Conservation (phyloP, 345 rosid species). For the Salix purpurea region DNA sequence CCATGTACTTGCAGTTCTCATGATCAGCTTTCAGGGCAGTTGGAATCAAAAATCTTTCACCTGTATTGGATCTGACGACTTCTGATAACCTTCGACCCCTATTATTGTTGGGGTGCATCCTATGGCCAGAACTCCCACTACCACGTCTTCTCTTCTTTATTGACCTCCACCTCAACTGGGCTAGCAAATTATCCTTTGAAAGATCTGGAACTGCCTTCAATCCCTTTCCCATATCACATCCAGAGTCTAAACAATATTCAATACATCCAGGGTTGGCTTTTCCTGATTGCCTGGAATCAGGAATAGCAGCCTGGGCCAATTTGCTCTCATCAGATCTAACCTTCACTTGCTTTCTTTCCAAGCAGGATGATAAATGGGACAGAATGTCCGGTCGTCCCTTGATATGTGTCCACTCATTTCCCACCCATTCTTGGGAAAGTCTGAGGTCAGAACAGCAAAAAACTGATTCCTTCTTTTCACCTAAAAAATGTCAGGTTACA, state of each 20-base stretch:
- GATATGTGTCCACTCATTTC: slow-evolving; percentile 49
- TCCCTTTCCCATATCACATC: slow-evolving; percentile 15
- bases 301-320: slow-evolving; percentile 18
- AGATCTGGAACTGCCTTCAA: slow-evolving; percentile 42
- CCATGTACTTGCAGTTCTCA: slow-evolving; percentile 60
- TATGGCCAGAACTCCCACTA: slow-evolving; percentile 25
- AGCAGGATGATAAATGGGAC: slow-evolving; percentile 20
- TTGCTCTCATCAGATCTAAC: slow-evolving; percentile 20
- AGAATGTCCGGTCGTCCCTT: slow-evolving; percentile 44
- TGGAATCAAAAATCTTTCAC: slow-evolving; percentile 25
- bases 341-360: slow-evolving; percentile 26
- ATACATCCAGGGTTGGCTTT: slow-evolving; percentile 18
- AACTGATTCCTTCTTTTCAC: slow-evolving; percentile 53
- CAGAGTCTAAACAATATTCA: slow-evolving; percentile 17
- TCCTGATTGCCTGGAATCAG: slow-evolving; percentile 10
- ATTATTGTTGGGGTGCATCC: slow-evolving; percentile 14
- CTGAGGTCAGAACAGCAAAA: slow-evolving; percentile 44
- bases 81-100: slow-evolving; percentile 1
- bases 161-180: slow-evolving; percentile 60
- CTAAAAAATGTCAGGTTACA: slow-evolving; percentile 21
- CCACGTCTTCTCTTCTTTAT: slow-evolving; percentile 52
- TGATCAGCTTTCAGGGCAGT: slow-evolving; percentile 42
- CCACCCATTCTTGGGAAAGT: slow-evolving; percentile 66
- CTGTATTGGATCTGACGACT: slow-evolving; percentile 8
- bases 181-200: slow-evolving; percentile 46